phyloP scores from a whole-genome alignment of 2,329 filamentous ascomycete species.

The Colletotrichum sublineola region DNA sequence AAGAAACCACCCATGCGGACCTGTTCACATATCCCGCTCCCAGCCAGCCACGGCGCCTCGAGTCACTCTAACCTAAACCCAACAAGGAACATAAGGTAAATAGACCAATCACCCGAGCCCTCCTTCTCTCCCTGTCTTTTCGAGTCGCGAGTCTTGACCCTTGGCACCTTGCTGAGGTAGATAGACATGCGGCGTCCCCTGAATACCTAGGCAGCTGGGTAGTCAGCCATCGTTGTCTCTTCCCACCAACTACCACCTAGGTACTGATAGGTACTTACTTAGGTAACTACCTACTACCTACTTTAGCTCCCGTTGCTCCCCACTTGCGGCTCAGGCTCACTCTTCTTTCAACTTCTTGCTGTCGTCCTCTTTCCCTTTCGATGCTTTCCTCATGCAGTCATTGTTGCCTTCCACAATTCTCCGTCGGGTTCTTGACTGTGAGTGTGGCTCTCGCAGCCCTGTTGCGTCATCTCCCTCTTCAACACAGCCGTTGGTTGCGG shows the following conservation, averaged over 20 bases:
- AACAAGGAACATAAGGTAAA: slow-evolving; percentile 10
- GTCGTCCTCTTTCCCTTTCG: neutral
- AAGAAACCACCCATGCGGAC: slow-evolving; percentile 43
- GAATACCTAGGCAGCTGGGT: neutral
- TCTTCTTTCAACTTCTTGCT: slow-evolving; percentile 27
- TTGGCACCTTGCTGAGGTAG: neutral
- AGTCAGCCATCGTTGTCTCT: slow-evolving; percentile 2
- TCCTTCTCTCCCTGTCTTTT: neutral
- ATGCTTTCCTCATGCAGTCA: neutral
- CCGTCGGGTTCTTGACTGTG: neutral
- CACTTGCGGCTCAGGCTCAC: slow-evolving; percentile 13
- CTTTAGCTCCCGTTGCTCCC: slow-evolving; percentile 29
- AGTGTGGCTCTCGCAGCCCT: neutral
- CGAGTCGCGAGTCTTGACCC: neutral
- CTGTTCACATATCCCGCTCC: slow-evolving; percentile 16
- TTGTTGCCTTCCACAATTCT: too few relatives aligned
- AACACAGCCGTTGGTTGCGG: neutral
- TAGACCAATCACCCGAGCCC: slow-evolving; percentile 12
- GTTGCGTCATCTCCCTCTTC: neutral
- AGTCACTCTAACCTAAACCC: slow-evolving; percentile 30
- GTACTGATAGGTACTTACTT: neutral
- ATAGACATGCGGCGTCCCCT: neutral
- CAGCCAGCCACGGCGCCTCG: slow-evolving; percentile 2
- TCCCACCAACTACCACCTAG: neutral
- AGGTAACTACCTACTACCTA: neutral